Evolutionary conservation across 257 asterid genomes (phyloP).

Genomic region (Solanum raphanifolium): DNA sequence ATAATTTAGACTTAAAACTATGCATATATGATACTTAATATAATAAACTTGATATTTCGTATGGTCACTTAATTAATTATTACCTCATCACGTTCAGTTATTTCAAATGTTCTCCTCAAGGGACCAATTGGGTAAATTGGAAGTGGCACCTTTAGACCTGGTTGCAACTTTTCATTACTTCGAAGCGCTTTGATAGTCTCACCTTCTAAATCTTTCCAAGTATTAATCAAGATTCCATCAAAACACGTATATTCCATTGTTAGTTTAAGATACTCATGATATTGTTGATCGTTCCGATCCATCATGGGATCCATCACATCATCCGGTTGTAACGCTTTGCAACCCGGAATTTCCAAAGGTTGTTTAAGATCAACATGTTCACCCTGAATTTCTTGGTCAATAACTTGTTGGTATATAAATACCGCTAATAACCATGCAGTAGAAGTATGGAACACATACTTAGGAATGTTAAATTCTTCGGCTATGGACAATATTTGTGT

Average conservation of each 20-base stretch:
- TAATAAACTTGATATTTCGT: too few relatives aligned
- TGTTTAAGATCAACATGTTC: conserved; percentile 4
- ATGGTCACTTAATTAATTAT: too few relatives aligned
- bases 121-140: conserved; percentile 13
- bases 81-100: background rate
- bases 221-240: conserved; percentile 10
- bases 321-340: background rate
- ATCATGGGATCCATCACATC: conserved; percentile 2
- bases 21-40: too few relatives aligned
- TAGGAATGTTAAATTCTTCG: background rate
- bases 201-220: conserved; percentile 10
- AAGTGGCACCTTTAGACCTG: background rate
- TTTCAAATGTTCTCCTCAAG: background rate
- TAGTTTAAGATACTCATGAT: background rate
- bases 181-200: conserved; percentile 1
- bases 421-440: conserved; percentile 3
- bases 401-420: background rate
- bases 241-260: background rate
- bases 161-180: background rate
- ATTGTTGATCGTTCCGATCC: background rate
- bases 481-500: background rate
- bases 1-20: too few relatives aligned
- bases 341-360: conserved; percentile 1
- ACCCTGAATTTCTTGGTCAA: conserved; percentile 9
- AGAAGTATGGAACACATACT: background rate